These are phyloP conservation scores for Protomyces arabidopsidicola DNA, from an alignment of 1,139 yeast genomes.

Conservation along the genomic window DNA sequence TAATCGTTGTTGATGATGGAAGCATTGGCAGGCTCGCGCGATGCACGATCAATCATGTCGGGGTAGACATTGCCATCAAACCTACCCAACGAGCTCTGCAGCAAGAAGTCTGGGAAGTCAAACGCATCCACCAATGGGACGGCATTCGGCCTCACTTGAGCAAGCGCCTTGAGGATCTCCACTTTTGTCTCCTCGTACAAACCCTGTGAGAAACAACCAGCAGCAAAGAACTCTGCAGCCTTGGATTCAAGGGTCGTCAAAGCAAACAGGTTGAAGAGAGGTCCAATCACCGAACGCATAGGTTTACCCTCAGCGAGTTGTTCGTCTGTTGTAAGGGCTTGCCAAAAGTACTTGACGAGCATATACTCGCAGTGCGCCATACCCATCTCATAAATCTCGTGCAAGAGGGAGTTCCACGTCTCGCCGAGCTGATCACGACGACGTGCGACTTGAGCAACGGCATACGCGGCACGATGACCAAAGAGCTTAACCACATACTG, in stretches of 20 bases:
- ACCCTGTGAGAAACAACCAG: conserved; percentile 24
- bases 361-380: conserved; percentile 28
- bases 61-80: conserved; percentile 26
- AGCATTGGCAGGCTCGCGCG: conserved; percentile 23
- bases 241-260: conserved; percentile 19
- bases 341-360: conserved; percentile 23
- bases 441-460: conserved; percentile 22
- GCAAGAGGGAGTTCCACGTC: conserved; percentile 26
- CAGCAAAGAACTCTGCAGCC: conserved; percentile 26
- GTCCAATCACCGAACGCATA: conserved; percentile 14
- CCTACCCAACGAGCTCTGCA: conserved; percentile 76
- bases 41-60: conserved; percentile 26
- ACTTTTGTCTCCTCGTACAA: conserved; percentile 10
- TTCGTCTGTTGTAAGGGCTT: conserved; percentile 14
- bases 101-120: conserved; percentile 75
- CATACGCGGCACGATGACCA: conserved; percentile 28
- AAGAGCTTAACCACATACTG: conserved; percentile 13
- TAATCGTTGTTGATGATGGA: conserved; percentile 15
- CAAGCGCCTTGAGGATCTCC: conserved; percentile 12
- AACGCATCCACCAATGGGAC: conserved; percentile 83
- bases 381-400: conserved; percentile 23
- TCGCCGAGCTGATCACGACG: conserved; percentile 21
- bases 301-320: conserved; percentile 2
- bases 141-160: conserved; percentile 35
- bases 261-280: conserved; percentile 13